phyloP scores from a whole-genome alignment of 2,329 filamentous ascomycete species.

The Talaromyces atroroseus region DNA sequence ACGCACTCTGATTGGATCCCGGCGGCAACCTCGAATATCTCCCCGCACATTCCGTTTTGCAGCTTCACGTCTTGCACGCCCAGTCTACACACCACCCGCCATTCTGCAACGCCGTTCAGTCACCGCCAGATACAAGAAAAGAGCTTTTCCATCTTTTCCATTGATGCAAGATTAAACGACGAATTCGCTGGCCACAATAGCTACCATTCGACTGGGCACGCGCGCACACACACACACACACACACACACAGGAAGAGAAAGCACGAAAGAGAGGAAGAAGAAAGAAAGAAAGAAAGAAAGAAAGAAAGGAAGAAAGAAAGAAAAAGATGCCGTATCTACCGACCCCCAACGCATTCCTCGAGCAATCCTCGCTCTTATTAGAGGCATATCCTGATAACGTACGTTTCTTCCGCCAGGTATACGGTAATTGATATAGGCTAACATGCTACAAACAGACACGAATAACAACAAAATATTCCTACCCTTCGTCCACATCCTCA shows the following conservation, averaged over 20 bases:
- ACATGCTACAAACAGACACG: slow-evolving; percentile 63
- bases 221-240: no score
- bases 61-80: background rate
- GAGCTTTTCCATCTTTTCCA: background rate
- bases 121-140: background rate
- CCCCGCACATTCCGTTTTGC: slow-evolving; percentile 10
- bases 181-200: background rate
- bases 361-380: slow-evolving; percentile 77
- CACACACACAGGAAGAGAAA: no score
- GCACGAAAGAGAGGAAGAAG: background rate
- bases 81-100: no score
- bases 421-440: slow-evolving; percentile 2
- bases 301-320: background rate
- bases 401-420: slow-evolving; percentile 32
- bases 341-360: slow-evolving; percentile 85
- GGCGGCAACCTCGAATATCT: no score
- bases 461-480: slow-evolving; percentile 88
- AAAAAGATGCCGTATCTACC: slow-evolving; percentile 70
- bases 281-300: slow-evolving; percentile 35
- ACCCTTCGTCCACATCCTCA: slow-evolving; percentile 38
- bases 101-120: no score
- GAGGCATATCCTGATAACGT: slow-evolving; percentile 81
- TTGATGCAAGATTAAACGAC: background rate
- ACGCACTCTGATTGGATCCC: slow-evolving; percentile 2
- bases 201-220: no score